These are phyloP conservation scores for Heritiera fomes DNA, from an alignment of 345 rosid genomes.

Conservation along the genomic window DNA sequence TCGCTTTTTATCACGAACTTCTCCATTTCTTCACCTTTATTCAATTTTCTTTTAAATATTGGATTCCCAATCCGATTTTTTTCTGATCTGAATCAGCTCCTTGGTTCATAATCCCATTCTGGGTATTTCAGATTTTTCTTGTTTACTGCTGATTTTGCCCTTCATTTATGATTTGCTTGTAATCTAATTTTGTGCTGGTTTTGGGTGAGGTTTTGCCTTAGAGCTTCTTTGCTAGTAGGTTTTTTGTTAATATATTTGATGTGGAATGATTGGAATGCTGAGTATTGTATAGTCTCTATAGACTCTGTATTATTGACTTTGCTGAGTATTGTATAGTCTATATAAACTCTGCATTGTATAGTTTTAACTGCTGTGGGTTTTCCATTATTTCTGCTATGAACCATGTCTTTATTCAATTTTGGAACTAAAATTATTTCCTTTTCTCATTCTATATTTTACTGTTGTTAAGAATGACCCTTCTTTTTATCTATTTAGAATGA, in stretches of 20 bases:
- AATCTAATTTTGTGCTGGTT: background rate
- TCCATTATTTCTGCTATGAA: background rate
- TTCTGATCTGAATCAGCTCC: background rate
- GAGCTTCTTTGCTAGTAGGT: background rate
- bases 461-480: background rate
- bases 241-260: background rate
- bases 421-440: background rate
- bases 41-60: background rate
- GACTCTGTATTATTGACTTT: background rate
- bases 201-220: background rate
- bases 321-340: too few relatives aligned
- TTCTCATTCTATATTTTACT: background rate
- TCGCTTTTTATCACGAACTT: background rate
- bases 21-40: background rate
- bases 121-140: background rate
- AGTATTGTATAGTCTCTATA: background rate
- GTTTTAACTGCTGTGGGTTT: background rate
- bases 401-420: background rate
- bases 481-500: background rate
- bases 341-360: too few relatives aligned
- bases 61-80: background rate
- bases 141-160: background rate
- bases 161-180: background rate
- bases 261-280: background rate
- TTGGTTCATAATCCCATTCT: background rate